phyloP scores from a whole-genome alignment of 495 filamentous ascomycete species.

The Pseudoneurospora amorphoporcata region DNA sequence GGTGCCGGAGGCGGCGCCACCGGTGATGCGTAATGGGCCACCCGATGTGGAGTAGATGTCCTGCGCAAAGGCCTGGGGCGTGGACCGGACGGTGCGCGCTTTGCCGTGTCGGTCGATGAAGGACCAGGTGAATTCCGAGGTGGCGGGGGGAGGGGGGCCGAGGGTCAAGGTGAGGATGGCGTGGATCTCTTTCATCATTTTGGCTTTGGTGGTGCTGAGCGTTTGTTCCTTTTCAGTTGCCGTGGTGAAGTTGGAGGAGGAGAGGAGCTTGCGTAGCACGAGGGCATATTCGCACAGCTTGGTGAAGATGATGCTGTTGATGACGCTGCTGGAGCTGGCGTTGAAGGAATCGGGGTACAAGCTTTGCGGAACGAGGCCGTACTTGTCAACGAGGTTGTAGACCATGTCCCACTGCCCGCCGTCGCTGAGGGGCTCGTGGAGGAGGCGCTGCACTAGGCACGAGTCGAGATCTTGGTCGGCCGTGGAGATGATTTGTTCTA shows the following conservation, averaged over 20 bases:
- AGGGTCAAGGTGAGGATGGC: conserved; percentile 67
- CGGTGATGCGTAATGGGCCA: conserved; percentile 30
- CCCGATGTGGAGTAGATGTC: conserved; percentile 36
- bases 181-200: conserved; percentile 69
- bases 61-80: conserved; percentile 55
- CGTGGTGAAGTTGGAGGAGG: conserved; percentile 17
- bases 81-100: conserved; percentile 46
- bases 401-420: conserved; percentile 94
- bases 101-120: conserved; percentile 59
- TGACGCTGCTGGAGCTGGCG: conserved; percentile 53
- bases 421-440: conserved; percentile 59
- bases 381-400: conserved; percentile 74
- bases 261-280: conserved; percentile 43
- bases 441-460: conserved; percentile 56
- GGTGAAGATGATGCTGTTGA: conserved; percentile 68
- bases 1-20: conserved; percentile 29
- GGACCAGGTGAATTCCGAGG: conserved; percentile 62
- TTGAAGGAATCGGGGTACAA: conserved; percentile 75
- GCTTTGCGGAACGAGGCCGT: conserved; percentile 69
- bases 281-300: conserved; percentile 81
- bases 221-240: not conserved
- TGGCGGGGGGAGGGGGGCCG: conserved; percentile 60
- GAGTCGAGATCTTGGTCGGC: conserved; percentile 54
- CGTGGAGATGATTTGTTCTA: conserved; percentile 71
- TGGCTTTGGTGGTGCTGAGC: conserved; percentile 48